Percentiles rank a stretch among this genome's conserved stretches.
Evolutionary conservation across 257 asterid species (phyloP).

Genomic region (Fraxinus anomala): DNA sequence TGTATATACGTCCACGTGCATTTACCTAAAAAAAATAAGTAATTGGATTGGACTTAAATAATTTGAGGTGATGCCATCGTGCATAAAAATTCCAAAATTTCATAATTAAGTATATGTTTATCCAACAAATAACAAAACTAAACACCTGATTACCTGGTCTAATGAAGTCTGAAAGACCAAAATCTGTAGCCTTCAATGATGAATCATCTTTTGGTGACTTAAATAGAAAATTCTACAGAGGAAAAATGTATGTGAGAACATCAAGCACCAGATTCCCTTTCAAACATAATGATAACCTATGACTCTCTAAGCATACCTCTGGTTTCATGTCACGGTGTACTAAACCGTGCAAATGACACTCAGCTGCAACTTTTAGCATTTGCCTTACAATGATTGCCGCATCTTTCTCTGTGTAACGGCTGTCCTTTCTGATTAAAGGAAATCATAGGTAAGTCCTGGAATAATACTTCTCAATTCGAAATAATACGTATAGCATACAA

Average conservation of each 20-base stretch:
- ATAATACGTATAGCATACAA: slow-evolving; percentile 2
- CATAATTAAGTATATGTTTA: background rate
- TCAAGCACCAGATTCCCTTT: slow-evolving; percentile 22
- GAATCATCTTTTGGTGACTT: slow-evolving; percentile 90
- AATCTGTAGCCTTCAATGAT: slow-evolving; percentile 90
- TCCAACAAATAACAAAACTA: slow-evolving; percentile 1
- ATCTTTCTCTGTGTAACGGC: slow-evolving; percentile 97
- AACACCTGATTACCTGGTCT: slow-evolving; percentile 71
- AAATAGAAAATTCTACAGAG: slow-evolving; percentile 78
- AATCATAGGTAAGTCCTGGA: slow-evolving; percentile 30
- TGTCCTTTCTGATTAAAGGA: slow-evolving; percentile 77
- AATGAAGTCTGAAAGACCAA: slow-evolving; percentile 97
- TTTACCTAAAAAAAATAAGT: background rate
- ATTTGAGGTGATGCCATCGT: slow-evolving; percentile 1
- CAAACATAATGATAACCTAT: background rate
- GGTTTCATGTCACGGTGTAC: slow-evolving; percentile 99
- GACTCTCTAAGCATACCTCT: slow-evolving; percentile 55
- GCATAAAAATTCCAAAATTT: background rate
- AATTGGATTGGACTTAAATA: slow-evolving; percentile 13
- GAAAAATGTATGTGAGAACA: slow-evolving; percentile 27
- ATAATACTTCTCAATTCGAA: slow-evolving; percentile 19
- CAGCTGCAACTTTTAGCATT: slow-evolving; percentile 98
- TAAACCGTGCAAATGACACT: slow-evolving; percentile 96
- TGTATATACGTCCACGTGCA: background rate
- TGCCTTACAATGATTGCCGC: slow-evolving; percentile 96